A percentile compares a stretch with the other conserved stretches of the same genome.
Conservation (phyloP, 2,329 filamentous ascomycete genomes). For the Nakataea oryzae region DNA sequence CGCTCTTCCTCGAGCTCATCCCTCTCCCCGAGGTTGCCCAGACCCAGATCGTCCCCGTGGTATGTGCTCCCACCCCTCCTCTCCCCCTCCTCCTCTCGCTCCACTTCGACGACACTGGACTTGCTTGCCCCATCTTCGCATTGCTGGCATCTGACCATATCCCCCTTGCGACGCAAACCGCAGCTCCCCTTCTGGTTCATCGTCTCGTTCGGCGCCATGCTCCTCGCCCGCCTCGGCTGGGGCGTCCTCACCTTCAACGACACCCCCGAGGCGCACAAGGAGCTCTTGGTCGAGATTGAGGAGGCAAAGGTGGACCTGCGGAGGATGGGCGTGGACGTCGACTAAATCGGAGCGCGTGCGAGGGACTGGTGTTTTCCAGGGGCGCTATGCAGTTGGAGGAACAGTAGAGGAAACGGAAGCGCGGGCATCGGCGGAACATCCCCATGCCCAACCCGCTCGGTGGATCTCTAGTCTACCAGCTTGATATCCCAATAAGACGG, state of each 20-base stretch:
- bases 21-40: slow-evolving; percentile 71
- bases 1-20: slow-evolving; percentile 73
- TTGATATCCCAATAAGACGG: background rate
- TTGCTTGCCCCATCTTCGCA: no score
- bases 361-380: background rate
- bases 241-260: slow-evolving; percentile 96
- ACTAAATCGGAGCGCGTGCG: slow-evolving; percentile 38
- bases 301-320: slow-evolving; percentile 64
- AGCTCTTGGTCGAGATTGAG: slow-evolving; percentile 79
- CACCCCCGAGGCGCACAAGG: slow-evolving; percentile 79
- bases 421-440: background rate
- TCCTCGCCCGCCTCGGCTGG: slow-evolving; percentile 83
- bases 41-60: slow-evolving; percentile 78
- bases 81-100: background rate
- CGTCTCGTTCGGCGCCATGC: slow-evolving; percentile 82
- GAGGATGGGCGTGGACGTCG: slow-evolving; percentile 65
- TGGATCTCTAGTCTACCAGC: background rate
- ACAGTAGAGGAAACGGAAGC: no score
- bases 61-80: slow-evolving; percentile 36
- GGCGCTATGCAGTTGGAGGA: no score
- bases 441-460: background rate
- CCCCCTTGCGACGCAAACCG: background rate
- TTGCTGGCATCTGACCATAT: background rate
- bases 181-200: slow-evolving; percentile 90
- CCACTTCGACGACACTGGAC: no score